Evolutionary conservation across 371 early-diverging fungal genomes (phyloP).

Genomic region (Apophysomyces variabilis): DNA sequence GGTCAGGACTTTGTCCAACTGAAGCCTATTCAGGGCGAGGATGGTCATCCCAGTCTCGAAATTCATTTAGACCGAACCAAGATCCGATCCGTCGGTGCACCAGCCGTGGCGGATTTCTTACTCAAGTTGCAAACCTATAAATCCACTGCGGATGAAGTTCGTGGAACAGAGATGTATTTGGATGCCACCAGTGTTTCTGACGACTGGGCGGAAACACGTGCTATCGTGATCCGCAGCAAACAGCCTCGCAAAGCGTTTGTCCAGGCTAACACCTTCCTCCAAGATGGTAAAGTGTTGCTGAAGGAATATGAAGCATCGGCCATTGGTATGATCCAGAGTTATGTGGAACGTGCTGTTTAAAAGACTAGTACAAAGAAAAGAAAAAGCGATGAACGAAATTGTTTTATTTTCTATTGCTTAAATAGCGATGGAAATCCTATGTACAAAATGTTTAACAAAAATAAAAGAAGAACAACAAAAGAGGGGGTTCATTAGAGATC

Average conservation of each 20-base stretch:
- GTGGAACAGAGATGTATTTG: constrained; percentile 52
- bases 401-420: not conserved
- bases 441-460: not conserved
- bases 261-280: constrained; percentile 56
- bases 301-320: constrained; percentile 62
- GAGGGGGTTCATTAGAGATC: constrained; percentile 56
- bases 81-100: constrained; percentile 55
- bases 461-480: not conserved
- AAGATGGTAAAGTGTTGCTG: constrained; percentile 44
- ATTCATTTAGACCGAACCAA: constrained; percentile 56
- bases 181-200: constrained; percentile 60
- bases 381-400: too few relatives aligned
- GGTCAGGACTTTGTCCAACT: constrained; percentile 48
- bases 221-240: constrained; percentile 57
- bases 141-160: constrained; percentile 58
- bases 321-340: constrained; percentile 63
- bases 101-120: constrained; percentile 60
- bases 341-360: constrained; percentile 56
- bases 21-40: constrained; percentile 26
- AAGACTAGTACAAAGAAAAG: not conserved
- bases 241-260: constrained; percentile 64
- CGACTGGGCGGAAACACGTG: constrained; percentile 50
- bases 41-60: constrained; percentile 38
- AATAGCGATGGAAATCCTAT: not conserved
- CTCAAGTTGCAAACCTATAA: constrained; percentile 62